A percentile compares a stretch with the other conserved stretches of the same genome.
These are phyloP conservation scores for Penicillium sp. DNA, from an alignment of 2,329 filamentous ascomycete genomes.

Conservation along the genomic window DNA sequence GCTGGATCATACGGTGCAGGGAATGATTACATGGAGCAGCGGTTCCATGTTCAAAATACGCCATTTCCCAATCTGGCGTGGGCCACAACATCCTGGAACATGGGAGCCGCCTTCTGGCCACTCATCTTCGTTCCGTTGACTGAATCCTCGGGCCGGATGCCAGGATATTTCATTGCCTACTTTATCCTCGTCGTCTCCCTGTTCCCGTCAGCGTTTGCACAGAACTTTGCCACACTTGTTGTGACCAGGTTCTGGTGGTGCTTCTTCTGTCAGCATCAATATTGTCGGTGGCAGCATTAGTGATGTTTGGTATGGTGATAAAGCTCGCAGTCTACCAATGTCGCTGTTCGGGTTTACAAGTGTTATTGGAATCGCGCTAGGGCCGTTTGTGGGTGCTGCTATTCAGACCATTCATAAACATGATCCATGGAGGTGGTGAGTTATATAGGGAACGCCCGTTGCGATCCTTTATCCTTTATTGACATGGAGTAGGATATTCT, in stretches of 20 bases:
- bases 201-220: slow-evolving; percentile 44
- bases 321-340: slow-evolving; percentile 43
- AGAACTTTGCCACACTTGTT: slow-evolving; percentile 48
- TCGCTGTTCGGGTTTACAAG: slow-evolving; percentile 46
- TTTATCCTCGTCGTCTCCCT: slow-evolving; percentile 43
- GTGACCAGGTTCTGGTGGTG: slow-evolving; percentile 47
- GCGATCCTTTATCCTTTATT: background rate
- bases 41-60: slow-evolving; percentile 34
- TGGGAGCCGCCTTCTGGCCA: slow-evolving; percentile 41
- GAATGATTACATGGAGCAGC: slow-evolving; percentile 29
- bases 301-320: slow-evolving; percentile 39
- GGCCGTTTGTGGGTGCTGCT: slow-evolving; percentile 46
- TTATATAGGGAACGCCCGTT: background rate
- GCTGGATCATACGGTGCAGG: slow-evolving; percentile 43
- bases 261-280: slow-evolving; percentile 45
- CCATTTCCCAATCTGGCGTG: slow-evolving; percentile 36
- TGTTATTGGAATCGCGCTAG: slow-evolving; percentile 46
- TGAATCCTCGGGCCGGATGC: slow-evolving; percentile 45
- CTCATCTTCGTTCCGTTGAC: slow-evolving; percentile 39
- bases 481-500: slow-evolving; percentile 40
- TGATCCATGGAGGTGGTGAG: slow-evolving; percentile 45
- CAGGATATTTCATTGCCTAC: slow-evolving; percentile 46
- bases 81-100: slow-evolving; percentile 39
- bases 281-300: slow-evolving; percentile 38
- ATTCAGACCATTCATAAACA: slow-evolving; percentile 36